phyloP scores from a whole-genome alignment of 257 asterid species.

The Capsicum rhomboideum region DNA sequence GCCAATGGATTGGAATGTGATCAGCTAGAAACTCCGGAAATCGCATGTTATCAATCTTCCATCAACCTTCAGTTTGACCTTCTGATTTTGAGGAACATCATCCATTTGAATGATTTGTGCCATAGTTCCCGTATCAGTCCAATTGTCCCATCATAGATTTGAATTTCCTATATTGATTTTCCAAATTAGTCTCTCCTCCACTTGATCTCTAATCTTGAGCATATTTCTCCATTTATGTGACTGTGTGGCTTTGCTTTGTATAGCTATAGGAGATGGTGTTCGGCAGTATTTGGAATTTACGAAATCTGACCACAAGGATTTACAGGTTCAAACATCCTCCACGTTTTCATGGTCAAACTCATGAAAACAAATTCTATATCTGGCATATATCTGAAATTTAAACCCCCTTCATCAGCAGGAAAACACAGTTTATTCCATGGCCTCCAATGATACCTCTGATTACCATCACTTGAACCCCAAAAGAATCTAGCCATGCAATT shows the following conservation, averaged over 20 bases:
- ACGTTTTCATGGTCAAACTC: neutral
- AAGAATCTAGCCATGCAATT: neutral
- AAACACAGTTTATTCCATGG: neutral
- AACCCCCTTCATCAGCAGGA: neutral
- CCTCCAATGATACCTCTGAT: neutral
- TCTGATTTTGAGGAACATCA: neutral
- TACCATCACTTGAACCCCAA: neutral
- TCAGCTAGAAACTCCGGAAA: neutral
- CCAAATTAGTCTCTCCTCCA: neutral
- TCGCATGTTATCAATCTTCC: neutral
- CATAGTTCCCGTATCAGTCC: neutral
- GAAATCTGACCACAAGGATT: neutral
- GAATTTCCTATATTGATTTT: neutral
- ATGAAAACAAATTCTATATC: neutral
- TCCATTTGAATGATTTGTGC: neutral
- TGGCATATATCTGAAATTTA: neutral
- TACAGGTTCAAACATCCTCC: neutral
- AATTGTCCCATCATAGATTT: neutral
- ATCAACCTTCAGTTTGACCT: neutral
- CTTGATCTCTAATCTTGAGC: neutral
- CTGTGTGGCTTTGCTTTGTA: neutral
- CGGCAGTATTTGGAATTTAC: neutral
- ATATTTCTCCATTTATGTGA: neutral
- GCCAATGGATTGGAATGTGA: neutral
- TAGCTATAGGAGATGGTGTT: neutral